Base-by-base conservation (phyloP, 2,329 filamentous ascomycete species). In the Raffaelea deltoideospora region DNA sequence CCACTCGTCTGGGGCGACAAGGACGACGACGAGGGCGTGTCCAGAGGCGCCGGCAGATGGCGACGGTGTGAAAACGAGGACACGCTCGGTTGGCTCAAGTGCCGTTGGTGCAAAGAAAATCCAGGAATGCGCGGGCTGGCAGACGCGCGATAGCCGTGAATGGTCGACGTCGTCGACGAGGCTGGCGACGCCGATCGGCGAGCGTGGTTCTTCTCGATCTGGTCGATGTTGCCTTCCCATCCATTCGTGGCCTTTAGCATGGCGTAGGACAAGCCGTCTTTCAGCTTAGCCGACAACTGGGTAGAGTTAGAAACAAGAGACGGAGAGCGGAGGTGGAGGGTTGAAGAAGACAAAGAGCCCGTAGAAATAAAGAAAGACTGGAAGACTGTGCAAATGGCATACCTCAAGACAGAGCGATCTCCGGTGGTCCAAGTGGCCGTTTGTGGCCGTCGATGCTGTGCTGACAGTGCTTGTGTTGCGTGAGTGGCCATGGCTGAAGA, bases 231-330 rank as follows among this genome's bases (percentile, higher is more conserved):
- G 34, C 77, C 70, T 57, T 93, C 81, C 79, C 86, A 90, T 40
- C 84, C 85, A 51, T 92, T 77, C 53, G 85, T 84, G 29, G 95
- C 81, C 57, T 94, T 95, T 52, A 92, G 71, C 71, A 93, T 90
- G 45, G 88, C 88, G 56, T 95, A 95, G 7, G 85, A 84, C 21
- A 96, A 68, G 48, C 85, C 80, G 35, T 85, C 78, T 52, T 79
- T 80, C 36, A 96, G 68, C 51, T 88, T 81, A 37, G 77, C 72
- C 29, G 83, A 85, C 37, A 84, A 61, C 80, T 86, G 53, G 7
- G 10, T 3, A 10, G 4, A 29, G 22, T 28, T 4, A 31, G 32
- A n/a, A 20, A 8, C 23, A 15, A 20, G 32, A 48, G 42, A 13
- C 19, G 19, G 26, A 30, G 34, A 26, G 10, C 9, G 23, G n/a